Percentiles rank a stretch among this genome's conserved stretches.
Conservation (phyloP, 2,329 filamentous ascomycete species). For the Dactylonectria estremocensis region DNA sequence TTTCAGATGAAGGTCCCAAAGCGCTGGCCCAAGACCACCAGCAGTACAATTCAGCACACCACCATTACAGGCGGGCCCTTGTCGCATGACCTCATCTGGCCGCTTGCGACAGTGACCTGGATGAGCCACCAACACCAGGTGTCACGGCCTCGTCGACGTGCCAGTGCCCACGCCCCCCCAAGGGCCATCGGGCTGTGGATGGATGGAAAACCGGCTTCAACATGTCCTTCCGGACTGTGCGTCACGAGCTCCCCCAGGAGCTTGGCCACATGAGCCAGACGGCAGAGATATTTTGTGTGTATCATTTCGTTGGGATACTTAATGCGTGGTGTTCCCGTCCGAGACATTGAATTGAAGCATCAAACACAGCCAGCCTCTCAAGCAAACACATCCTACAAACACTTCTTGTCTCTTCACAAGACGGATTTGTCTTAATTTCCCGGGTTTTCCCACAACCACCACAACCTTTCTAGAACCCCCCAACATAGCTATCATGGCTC, state of each 20-base stretch:
- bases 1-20: conserved; percentile 37
- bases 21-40: conserved; percentile 19
- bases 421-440: not conserved
- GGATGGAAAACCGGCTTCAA: conserved; percentile 45
- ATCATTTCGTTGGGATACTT: conserved; percentile 38
- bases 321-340: conserved; percentile 29
- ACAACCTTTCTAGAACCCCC: not conserved
- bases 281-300: not conserved
- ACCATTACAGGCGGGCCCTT: conserved; percentile 29
- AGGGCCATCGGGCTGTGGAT: conserved; percentile 24
- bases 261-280: conserved; percentile 26
- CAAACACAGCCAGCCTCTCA: not conserved
- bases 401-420: not conserved
- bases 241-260: conserved; percentile 33
- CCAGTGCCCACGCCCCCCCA: conserved; percentile 10
- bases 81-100: conserved; percentile 47
- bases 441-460: conserved; percentile 1
- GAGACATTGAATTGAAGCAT: not conserved
- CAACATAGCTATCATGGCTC: conserved; percentile 51
- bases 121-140: conserved; percentile 14
- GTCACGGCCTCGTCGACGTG: conserved; percentile 18
- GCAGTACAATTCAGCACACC: conserved; percentile 17
- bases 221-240: conserved; percentile 8
- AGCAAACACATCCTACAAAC: not conserved
- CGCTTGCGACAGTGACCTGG: conserved; percentile 25